A percentile compares a stretch with the other conserved stretches of the same genome.
Conservation (phyloP, 345 rosid genomes). For the Zanthoxylum bungeanum region DNA sequence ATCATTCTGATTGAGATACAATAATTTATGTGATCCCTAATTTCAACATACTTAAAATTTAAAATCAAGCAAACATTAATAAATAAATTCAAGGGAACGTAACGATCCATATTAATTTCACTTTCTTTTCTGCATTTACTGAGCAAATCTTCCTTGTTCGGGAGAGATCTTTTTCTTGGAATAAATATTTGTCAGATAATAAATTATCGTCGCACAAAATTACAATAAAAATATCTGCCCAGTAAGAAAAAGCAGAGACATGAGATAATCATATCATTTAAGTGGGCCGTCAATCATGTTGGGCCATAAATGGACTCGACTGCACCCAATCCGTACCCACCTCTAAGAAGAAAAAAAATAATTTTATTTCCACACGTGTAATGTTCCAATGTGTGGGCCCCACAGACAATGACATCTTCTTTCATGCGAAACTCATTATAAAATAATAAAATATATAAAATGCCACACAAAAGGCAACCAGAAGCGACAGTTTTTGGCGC, state of each 20-base stretch:
- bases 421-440: constrained; percentile 16
- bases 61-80: background rate
- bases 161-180: background rate
- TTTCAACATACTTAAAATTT: too few relatives aligned
- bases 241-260: background rate
- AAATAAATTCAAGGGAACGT: background rate
- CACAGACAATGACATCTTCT: constrained; percentile 3
- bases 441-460: too few relatives aligned
- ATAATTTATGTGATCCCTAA: too few relatives aligned
- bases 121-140: background rate
- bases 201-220: background rate
- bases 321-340: background rate
- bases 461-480: constrained; percentile 17
- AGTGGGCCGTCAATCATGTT: background rate
- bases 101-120: background rate
- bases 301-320: background rate
- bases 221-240: background rate
- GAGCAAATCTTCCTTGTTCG: background rate
- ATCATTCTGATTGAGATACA: too few relatives aligned
- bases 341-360: too few relatives aligned
- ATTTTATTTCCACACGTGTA: constrained; percentile 15
- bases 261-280: background rate
- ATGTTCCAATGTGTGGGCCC: background rate
- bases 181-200: background rate
- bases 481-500: constrained; percentile 28